Base-by-base conservation (phyloP, 768 basidiomycete genomes). In the Podaxis sp. region DNA sequence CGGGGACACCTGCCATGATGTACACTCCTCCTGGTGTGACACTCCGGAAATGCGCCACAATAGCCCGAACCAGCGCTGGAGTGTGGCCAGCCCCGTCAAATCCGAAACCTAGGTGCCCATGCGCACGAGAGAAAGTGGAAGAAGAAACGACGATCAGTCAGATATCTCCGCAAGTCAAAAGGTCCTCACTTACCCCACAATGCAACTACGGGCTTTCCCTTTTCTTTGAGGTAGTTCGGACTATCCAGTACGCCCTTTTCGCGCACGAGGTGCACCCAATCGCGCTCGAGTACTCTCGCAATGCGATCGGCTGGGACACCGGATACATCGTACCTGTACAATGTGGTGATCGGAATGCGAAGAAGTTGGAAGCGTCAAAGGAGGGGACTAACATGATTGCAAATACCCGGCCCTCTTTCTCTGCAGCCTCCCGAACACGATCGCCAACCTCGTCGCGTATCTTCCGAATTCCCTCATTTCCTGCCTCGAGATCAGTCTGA, bases 341-440 rank as follows among this genome's bases (percentile, higher is more conserved):
- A 21, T 11, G 40, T 44, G 47, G 25, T 11, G 47, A 25, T 48
- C 21, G 23, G 25, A 48, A 48, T 27, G 47, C 27, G 46, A 61
- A 56, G 11, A 11, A 46, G 23, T 36, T 18, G 50, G 25, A 64
- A 48, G n/a, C 2, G 28, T 35, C 10, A 50, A 32, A 48, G 48
- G 25, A 18, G 13, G 13, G 57, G 5, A 56, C 89, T 67, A 62
- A 91, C 92, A 94, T 94, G 63, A 93, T 88, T 10, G 91, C 88
- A 71, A 86, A 93, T 4, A 91, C 90, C 50, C 92, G 76, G 1
- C 89, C 90, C 66, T 93, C 88, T 51, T 79, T 79, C 76, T 93
- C 92, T 1, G 91, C 90, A 16, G 90, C 90, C 64, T 87, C 87
- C 63, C 80, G 75, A 16, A 93, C 91, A 10, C 80, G 77, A 59